Percentiles rank a stretch among this genome's conserved stretches.
phyloP scores from a whole-genome alignment of 495 filamentous ascomycete species.

The Monascus purpureus region DNA sequence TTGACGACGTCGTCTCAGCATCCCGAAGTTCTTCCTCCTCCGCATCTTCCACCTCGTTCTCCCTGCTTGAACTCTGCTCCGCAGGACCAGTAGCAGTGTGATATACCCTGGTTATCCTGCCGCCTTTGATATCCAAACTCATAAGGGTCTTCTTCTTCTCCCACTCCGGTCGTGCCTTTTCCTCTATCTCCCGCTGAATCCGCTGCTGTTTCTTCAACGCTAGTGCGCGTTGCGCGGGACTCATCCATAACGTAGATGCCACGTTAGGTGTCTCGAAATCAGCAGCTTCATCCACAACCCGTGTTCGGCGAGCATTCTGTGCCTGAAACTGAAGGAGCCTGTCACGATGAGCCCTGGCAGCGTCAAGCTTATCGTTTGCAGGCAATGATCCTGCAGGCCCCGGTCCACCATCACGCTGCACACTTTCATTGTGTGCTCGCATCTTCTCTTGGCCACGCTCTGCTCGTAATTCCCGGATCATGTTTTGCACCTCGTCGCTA shows the following conservation, averaged over 20 bases:
- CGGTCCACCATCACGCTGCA: conserved; percentile 32
- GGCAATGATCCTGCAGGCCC: conserved; percentile 32
- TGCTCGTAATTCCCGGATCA: conserved; percentile 74
- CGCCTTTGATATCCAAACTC: conserved; percentile 67
- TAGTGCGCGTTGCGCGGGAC: conserved; percentile 68
- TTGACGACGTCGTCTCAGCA: conserved; percentile 4
- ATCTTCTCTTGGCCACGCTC: conserved; percentile 79
- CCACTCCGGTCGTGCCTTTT: conserved; percentile 79
- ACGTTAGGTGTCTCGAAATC: conserved; percentile 71
- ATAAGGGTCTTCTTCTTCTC: conserved; percentile 84
- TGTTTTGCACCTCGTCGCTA: conserved; percentile 56
- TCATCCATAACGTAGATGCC: conserved; percentile 73
- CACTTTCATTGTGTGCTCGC: conserved; percentile 65
- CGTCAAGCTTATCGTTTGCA: conserved; percentile 27
- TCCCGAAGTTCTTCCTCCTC: conserved; percentile 14
- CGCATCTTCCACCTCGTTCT: conserved; percentile 22
- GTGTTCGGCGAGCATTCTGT: conserved; percentile 76
- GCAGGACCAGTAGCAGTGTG: conserved; percentile 24
- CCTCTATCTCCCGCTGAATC: conserved; percentile 74
- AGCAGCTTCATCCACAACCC: conserved; percentile 81
- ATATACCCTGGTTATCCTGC: conserved; percentile 63
- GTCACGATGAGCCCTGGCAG: conserved; percentile 59
- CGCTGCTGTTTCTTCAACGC: conserved; percentile 88
- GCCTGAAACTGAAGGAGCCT: conserved; percentile 72
- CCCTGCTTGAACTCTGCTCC: conserved; percentile 12